Evolutionary conservation across 2,329 filamentous ascomycete species (phyloP).

Genomic region (Coniochaeta prunicola): DNA sequence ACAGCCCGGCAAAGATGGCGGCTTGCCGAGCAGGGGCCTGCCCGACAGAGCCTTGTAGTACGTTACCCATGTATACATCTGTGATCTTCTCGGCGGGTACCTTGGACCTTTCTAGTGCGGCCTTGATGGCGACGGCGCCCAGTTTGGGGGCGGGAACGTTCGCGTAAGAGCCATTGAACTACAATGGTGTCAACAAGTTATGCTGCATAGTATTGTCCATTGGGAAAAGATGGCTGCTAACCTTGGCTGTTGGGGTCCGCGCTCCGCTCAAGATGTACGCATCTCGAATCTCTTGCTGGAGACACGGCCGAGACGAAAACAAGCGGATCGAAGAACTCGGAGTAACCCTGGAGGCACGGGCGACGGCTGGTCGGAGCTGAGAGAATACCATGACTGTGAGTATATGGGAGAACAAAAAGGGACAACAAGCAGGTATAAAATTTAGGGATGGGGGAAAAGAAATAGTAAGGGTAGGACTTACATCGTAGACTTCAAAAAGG

Average conservation of each 20-base stretch:
- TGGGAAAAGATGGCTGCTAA: slow-evolving; percentile 59
- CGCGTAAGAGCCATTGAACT: slow-evolving; percentile 93
- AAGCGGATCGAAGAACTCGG: neutral
- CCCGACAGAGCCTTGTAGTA: slow-evolving; percentile 74
- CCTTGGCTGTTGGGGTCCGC: slow-evolving; percentile 84
- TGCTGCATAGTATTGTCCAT: slow-evolving; percentile 93
- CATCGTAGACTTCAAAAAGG: neutral
- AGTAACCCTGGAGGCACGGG: neutral
- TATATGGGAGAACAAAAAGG: neutral
- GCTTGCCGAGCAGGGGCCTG: slow-evolving; percentile 92
- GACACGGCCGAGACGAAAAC: neutral
- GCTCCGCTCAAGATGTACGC: slow-evolving; percentile 90
- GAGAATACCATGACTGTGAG: neutral
- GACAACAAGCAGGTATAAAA: neutral
- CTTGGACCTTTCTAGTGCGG: slow-evolving; percentile 78
- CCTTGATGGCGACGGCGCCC: slow-evolving; percentile 85
- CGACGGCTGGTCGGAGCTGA: neutral
- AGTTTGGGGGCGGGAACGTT: slow-evolving; percentile 80
- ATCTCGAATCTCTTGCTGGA: slow-evolving; percentile 66
- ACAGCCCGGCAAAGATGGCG: slow-evolving; percentile 76
- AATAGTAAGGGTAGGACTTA: neutral
- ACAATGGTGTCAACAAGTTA: slow-evolving; percentile 35
- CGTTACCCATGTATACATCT: slow-evolving; percentile 97
- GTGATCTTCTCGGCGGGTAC: slow-evolving; percentile 75
- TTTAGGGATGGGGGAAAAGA: neutral